Percentiles rank a stretch among this genome's conserved stretches.
These are phyloP conservation scores for Pseudogymnoascus sp. DNA, from an alignment of 2,329 filamentous ascomycete genomes.

Conservation along the genomic window DNA sequence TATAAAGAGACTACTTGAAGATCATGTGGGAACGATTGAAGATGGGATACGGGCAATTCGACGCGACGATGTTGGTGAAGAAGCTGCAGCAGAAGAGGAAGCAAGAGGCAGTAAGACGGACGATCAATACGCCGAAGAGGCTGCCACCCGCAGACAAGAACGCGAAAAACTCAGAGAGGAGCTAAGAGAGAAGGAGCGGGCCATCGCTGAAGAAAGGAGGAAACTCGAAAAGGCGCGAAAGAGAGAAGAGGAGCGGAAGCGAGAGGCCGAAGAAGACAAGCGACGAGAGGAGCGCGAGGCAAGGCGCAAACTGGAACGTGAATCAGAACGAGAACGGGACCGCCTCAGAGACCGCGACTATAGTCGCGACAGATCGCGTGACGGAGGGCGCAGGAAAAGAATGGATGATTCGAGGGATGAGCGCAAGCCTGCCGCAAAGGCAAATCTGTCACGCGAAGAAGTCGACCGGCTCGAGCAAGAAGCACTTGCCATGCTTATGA, in stretches of 20 bases:
- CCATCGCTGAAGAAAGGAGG: conserved; percentile 53
- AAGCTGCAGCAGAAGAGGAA: conserved; percentile 57
- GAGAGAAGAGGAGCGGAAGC: conserved; percentile 41
- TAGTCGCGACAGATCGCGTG: not conserved
- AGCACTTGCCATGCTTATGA: conserved; percentile 27
- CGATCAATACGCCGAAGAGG: conserved; percentile 62
- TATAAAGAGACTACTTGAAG: conserved; percentile 59
- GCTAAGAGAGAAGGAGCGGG: conserved; percentile 46
- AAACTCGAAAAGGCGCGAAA: conserved; percentile 45
- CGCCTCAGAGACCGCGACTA: conserved; percentile 21
- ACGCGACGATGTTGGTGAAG: conserved; percentile 58
- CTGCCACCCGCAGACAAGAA: conserved; percentile 48
- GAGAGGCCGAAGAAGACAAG: conserved; percentile 37
- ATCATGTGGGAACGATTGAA: conserved; percentile 54
- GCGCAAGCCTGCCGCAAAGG: conserved; percentile 13
- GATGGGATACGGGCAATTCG: conserved; percentile 60
- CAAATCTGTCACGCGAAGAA: conserved; percentile 26
- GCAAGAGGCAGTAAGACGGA: conserved; percentile 62
- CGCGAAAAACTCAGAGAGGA: conserved; percentile 55
- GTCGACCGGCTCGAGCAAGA: conserved; percentile 26
- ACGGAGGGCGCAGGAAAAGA: conserved; percentile 10
- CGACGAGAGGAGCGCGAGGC: conserved; percentile 29
- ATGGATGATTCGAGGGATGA: conserved; percentile 2
- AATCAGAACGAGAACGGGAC: conserved; percentile 16
- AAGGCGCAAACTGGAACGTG: conserved; percentile 22